Percentiles rank a stretch among this genome's conserved stretches.
phyloP scores from a whole-genome alignment of 2,329 filamentous ascomycete genomes.

The Rhynchosporium graminicola region DNA sequence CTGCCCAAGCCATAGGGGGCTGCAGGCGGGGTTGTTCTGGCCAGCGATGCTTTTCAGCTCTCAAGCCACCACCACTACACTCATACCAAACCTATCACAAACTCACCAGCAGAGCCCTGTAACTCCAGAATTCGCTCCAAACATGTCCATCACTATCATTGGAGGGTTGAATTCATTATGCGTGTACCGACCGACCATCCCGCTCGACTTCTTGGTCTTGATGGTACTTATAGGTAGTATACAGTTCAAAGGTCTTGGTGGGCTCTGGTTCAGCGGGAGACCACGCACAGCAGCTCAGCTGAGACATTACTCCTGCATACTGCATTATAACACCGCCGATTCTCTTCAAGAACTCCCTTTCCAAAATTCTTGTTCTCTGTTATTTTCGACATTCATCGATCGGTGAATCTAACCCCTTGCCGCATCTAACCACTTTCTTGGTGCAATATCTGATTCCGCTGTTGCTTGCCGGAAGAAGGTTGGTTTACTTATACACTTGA shows the following conservation, averaged over 20 bases:
- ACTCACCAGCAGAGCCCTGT: conserved; percentile 1
- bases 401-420: neutral
- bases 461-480: neutral
- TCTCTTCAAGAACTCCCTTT: conserved; percentile 3
- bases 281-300: conserved; percentile 14
- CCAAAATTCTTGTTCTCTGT: neutral
- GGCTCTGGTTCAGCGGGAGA: conserved; percentile 5
- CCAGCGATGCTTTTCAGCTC: conserved; percentile 10
- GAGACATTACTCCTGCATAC: conserved; percentile 17
- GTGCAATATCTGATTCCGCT: conserved; percentile 4
- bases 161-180: neutral
- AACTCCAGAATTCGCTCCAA: neutral
- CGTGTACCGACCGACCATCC: neutral
- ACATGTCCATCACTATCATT: too few relatives aligned
- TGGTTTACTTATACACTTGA: neutral
- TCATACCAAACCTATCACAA: neutral
- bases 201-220: conserved; percentile 15
- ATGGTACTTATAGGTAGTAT: neutral
- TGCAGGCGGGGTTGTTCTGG: conserved; percentile 1
- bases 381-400: neutral
- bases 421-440: neutral
- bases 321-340: conserved; percentile 20
- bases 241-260: conserved; percentile 8
- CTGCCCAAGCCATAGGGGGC: conserved; percentile 5
- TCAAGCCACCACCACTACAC: conserved; percentile 1